Base-by-base conservation (phyloP, 345 rosid genomes). In the Odontarrhena argentea region DNA sequence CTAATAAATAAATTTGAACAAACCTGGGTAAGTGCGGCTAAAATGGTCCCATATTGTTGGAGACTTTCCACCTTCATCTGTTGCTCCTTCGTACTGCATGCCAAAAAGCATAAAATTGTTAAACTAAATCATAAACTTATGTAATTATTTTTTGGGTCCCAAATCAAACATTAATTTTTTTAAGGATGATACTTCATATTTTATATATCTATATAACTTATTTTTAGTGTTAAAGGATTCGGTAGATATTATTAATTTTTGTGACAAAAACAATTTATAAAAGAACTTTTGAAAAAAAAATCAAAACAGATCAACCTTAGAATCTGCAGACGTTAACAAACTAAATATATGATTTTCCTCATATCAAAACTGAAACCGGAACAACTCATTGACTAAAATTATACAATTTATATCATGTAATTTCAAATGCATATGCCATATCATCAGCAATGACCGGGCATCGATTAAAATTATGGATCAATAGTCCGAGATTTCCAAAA, bases 51-150 rank as follows among this genome's bases (percentile, higher is more conserved):
- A 76, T 50, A 67, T 72, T 12, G 74, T 37, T 54, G 70, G 70
- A 44, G 77, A 57, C 52, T 63, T 71, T 5, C 80, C 80, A 26
- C 70, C 77, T 60, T 67, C 70, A 9, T 55, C 30, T 42, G 76
- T 52, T 55, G 80, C 80, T 48, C 80, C 80, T 77, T 77, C 80
- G 52, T 71, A 77, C 80, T 76, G 42, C 35, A 63, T 45, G 6
- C 15, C 36, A 51, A 13, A 4, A 18, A 9, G 4, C 13, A 44
- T 45, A 26, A 47, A 37, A 47, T 60, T 18, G 22, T 18, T 18
- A 18, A 18, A 18, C 22, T 18, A 18, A 18, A 18, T 18, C 22
- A 18, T 59, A n/a, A 42, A 41, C 5, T 2, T 1, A 13, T 30
- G 41, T 36, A 15, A 9, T 44, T 5, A 8, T 25, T 46, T 2